Evolutionary conservation across 164 flowering plant genomes (phyloP), one percentile per base, ranked within the genome.

Genomic region (Chimonanthus salicifolius): DNA sequence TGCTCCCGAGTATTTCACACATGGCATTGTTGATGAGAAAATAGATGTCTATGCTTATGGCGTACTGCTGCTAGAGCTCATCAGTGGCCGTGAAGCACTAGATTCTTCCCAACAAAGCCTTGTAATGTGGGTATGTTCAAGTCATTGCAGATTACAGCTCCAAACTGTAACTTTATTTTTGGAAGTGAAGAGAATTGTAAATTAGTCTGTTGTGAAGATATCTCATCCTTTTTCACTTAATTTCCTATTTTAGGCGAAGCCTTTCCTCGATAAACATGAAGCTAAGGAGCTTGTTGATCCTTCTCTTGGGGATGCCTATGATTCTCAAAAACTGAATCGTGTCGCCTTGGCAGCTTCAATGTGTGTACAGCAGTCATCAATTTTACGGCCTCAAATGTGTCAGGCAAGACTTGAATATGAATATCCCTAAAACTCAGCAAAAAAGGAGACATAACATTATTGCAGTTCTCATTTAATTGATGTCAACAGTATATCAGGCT

Each of bases 1-100:
- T 74, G 94, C 99, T 74, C 99, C 99, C 1, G 99, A 95, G 86
- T 88, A 84, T 82, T 88, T 90, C 84, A 84, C 92, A 94, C 90
- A 95, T 74, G 99, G 99, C 8, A 86, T 87, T 64, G 94, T 93
- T 3, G 97, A 95, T 77, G 99, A 95, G 48, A 95, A 92, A 77
- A 95, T 97, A 2, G 99, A 95, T 79, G 92, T 95, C 13, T 95
- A 82, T 80, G 87, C 98, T 47, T 93, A 76, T 64, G 99, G 99
- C 11, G 97, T 95, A 2, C 84, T 95, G 5, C 77, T 95, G 64
- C 72, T 95, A 45, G 99, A 95, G 87, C 87, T 95, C 72, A 84
- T 95, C 18, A 87, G 92, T 0, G 97, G 99, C 62, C 86, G 89
- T 45, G 81, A 78, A 75, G 97, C 97, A 67, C 49, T 95, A 58